Percentiles rank a stretch among this genome's conserved stretches.
These are phyloP conservation scores for Cordyceps cateniannulata DNA, from an alignment of 2,329 filamentous ascomycete genomes.

Conservation along the genomic window DNA sequence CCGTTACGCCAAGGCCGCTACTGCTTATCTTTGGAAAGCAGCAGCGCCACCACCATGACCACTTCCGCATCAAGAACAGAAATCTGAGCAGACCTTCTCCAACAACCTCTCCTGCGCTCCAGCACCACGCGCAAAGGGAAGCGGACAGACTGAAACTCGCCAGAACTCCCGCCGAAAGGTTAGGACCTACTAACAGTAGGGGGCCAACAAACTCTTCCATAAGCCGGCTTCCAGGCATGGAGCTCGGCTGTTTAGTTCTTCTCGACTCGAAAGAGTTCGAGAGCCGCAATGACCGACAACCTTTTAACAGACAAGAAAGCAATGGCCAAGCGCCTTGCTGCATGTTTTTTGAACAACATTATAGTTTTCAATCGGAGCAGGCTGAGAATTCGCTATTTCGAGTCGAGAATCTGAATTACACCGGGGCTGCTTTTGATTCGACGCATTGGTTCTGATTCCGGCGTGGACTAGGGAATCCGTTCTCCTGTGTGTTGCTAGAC, in stretches of 20 bases:
- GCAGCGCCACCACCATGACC: conserved; percentile 4
- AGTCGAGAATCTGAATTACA: not conserved
- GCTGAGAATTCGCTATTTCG: conserved; percentile 20
- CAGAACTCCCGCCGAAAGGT: too few species aligned
- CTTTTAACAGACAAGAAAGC: conserved; percentile 9
- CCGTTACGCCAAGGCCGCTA: not conserved
- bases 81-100: conserved; percentile 36
- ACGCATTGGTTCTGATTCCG: not conserved
- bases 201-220: not conserved
- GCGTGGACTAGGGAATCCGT: not conserved
- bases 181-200: not conserved
- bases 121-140: conserved; percentile 1
- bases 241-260: not conserved
- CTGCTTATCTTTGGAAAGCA: not conserved
- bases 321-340: conserved; percentile 16
- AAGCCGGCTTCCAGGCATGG: not conserved
- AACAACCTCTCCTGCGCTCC: not conserved
- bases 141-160: not conserved
- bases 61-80: conserved; percentile 37
- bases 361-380: conserved; percentile 52
- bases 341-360: conserved; percentile 22
- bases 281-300: conserved; percentile 33
- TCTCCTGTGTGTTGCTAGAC: not conserved
- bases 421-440: not conserved
- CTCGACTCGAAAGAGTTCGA: not conserved